Conservation (phyloP, 2,329 filamentous ascomycete species). For the Botrytis porri region DNA sequence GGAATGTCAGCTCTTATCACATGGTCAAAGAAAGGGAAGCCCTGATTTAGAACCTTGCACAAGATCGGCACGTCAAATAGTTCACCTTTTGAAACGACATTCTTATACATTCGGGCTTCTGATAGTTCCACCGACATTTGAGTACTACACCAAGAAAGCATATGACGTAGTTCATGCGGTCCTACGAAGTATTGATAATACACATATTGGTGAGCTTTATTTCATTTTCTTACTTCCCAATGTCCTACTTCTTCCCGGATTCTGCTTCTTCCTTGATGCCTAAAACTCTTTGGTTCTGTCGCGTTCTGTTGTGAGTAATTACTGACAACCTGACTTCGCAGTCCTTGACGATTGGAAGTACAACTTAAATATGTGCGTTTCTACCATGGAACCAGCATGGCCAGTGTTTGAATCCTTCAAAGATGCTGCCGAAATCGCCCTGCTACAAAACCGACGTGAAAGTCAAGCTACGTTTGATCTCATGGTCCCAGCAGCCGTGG, state of each 20-base stretch:
- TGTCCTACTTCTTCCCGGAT: too few species aligned
- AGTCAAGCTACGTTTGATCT: constrained; percentile 36
- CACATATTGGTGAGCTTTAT: constrained; percentile 25
- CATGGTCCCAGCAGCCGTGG: constrained; percentile 24
- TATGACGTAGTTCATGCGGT: constrained; percentile 36
- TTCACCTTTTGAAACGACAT: constrained; percentile 40
- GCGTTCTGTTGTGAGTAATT: not conserved
- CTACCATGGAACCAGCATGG: constrained; percentile 35
- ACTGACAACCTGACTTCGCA: not conserved
- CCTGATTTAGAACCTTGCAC: constrained; percentile 36
- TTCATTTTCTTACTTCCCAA: not conserved
- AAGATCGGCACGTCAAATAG: constrained; percentile 39
- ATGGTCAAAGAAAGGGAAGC: constrained; percentile 24
- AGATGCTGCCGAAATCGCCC: constrained; percentile 23
- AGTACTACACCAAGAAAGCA: constrained; percentile 41
- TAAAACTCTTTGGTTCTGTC: not conserved
- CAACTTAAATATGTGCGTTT: constrained; percentile 33
- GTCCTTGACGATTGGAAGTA: constrained; percentile 35
- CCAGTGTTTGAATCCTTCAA: constrained; percentile 33
- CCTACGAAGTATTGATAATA: constrained; percentile 34
- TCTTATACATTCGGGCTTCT: constrained; percentile 43
- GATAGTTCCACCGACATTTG: constrained; percentile 43
- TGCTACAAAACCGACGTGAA: constrained; percentile 25
- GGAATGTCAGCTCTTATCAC: constrained; percentile 30
- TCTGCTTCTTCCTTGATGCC: not conserved